Evolutionary conservation across 2,329 filamentous ascomycete genomes (phyloP).

Genomic region (Chaetoscypha palmicola): DNA sequence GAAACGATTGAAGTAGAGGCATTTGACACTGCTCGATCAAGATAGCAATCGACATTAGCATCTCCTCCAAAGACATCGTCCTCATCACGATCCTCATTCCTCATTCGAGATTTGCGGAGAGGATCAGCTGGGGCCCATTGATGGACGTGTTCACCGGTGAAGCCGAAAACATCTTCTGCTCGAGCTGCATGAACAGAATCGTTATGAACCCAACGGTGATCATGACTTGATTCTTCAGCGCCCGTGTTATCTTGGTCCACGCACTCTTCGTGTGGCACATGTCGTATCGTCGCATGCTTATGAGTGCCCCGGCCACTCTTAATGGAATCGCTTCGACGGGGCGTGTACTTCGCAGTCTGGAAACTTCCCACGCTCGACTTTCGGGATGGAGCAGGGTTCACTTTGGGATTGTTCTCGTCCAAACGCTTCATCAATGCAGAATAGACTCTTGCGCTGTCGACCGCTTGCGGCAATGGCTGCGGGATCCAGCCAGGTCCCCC

Average conservation of each 20-base stretch:
- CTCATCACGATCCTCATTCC: constrained; percentile 1
- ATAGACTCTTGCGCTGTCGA: constrained; percentile 54
- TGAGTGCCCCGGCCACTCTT: constrained; percentile 19
- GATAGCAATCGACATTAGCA: neutral
- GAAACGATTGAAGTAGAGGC: constrained; percentile 6
- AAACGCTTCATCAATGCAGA: constrained; percentile 56
- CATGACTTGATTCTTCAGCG: constrained; percentile 1
- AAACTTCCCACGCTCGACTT: constrained; percentile 19
- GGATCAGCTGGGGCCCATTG: constrained; percentile 20
- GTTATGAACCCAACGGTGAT: constrained; percentile 12
- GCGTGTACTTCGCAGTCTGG: constrained; percentile 3
- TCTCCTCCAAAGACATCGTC: neutral
- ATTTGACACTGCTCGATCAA: constrained; percentile 2
- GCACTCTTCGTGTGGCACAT: constrained; percentile 15
- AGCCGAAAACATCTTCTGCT: constrained; percentile 13
- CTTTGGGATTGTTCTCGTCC: constrained; percentile 33
- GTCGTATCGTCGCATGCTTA: constrained; percentile 17
- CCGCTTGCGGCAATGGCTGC: constrained; percentile 21
- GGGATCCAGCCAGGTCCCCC: constrained; percentile 11
- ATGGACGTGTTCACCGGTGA: constrained; percentile 15
- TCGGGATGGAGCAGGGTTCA: constrained; percentile 17
- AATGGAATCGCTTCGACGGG: constrained; percentile 16
- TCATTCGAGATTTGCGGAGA: constrained; percentile 13
- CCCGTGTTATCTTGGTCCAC: constrained; percentile 5
- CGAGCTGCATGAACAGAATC: constrained; percentile 11